Evolutionary conservation across 495 filamentous ascomycete species (phyloP).

Genomic region (Aspergillus funiculosus): DNA sequence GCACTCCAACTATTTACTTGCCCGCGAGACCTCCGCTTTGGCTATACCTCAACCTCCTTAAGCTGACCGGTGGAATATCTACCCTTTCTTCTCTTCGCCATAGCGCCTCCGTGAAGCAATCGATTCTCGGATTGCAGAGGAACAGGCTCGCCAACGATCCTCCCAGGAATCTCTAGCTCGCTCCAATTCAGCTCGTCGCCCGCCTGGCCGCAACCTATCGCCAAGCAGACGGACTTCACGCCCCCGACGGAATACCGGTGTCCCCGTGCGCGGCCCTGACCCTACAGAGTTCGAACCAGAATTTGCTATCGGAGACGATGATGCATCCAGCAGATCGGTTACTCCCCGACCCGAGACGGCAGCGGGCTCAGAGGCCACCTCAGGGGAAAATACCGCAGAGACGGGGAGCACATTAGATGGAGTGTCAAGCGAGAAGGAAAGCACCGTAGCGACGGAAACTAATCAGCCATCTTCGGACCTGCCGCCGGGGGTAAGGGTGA

Average conservation of each 20-base stretch:
- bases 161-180: constrained; percentile 44
- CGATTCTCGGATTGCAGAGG: constrained; percentile 80
- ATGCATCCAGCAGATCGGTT: constrained; percentile 48
- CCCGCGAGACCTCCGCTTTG: background rate
- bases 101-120: constrained; percentile 83
- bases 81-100: background rate
- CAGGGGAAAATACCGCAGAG: constrained; percentile 28
- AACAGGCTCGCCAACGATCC: constrained; percentile 71
- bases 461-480: constrained; percentile 50
- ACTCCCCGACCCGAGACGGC: constrained; percentile 45
- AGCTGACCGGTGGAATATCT: background rate
- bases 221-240: constrained; percentile 47
- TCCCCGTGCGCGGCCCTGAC: constrained; percentile 57
- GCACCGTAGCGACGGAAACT: constrained; percentile 12
- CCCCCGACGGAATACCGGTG: constrained; percentile 47
- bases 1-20: constrained; percentile 2
- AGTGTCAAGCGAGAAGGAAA: constrained; percentile 21
- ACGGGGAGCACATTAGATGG: constrained; percentile 22
- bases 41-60: background rate
- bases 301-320: constrained; percentile 76
- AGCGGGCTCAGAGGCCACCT: constrained; percentile 22
- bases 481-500: constrained; percentile 62
- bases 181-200: constrained; percentile 46
- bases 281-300: constrained; percentile 79
- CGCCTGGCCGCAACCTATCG: constrained; percentile 46